Percentiles rank a stretch among this genome's conserved stretches.
Evolutionary conservation across 495 filamentous ascomycete species (phyloP).

Genomic region (Pyrenula massariospora): DNA sequence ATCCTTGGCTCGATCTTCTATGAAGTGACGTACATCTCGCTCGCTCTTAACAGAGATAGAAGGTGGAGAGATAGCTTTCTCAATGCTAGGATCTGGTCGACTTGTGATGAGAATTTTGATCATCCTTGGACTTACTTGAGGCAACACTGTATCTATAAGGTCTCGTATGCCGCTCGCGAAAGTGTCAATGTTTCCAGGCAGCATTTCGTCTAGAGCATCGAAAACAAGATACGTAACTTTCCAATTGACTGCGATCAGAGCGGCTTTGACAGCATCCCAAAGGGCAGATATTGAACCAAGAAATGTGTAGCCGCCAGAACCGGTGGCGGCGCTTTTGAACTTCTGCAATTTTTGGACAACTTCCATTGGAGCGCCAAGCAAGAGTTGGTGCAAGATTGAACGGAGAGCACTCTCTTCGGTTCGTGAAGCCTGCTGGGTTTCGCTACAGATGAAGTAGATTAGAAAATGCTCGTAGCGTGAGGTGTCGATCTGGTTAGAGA

Average conservation of each 20-base stretch:
- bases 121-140: neutral
- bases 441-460: too few relatives aligned
- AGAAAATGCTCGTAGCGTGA: too few relatives aligned
- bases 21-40: neutral
- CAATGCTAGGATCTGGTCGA: neutral
- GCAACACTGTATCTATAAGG: neutral
- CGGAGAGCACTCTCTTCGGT: too few relatives aligned
- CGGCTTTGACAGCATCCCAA: neutral
- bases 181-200: neutral
- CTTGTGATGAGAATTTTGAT: neutral
- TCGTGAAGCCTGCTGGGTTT: too few relatives aligned
- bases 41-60: neutral
- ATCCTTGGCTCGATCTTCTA: neutral
- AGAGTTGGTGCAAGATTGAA: too few relatives aligned
- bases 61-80: neutral
- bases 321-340: too few relatives aligned
- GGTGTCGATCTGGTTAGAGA: too few relatives aligned
- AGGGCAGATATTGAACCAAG: too few relatives aligned
- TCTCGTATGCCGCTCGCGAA: neutral
- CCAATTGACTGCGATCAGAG: neutral
- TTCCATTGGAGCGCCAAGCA: too few relatives aligned
- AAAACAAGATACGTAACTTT: neutral
- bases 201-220: neutral
- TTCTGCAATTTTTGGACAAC: too few relatives aligned
- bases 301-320: too few relatives aligned